A percentile compares a stretch with the other conserved stretches of the same genome.
phyloP scores from a whole-genome alignment of 768 basidiomycete genomes.

The Lactarius hatsudake region DNA sequence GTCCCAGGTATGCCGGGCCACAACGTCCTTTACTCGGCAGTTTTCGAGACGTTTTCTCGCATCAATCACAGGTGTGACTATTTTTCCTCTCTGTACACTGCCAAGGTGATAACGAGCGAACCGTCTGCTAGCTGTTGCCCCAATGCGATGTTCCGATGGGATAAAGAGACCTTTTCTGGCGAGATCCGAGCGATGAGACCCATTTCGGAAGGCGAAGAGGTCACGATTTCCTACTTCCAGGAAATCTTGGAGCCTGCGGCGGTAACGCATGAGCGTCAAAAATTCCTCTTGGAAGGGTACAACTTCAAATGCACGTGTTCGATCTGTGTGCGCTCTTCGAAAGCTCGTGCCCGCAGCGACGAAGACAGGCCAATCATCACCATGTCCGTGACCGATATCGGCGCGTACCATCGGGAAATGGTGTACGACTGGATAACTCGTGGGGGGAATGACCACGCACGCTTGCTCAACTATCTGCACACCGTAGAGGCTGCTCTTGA shows the following conservation, averaged over 20 bases:
- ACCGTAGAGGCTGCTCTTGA: not conserved
- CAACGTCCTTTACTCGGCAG: slow-evolving; percentile 28
- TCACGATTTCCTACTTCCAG: slow-evolving; percentile 34
- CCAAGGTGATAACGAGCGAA: slow-evolving; percentile 7
- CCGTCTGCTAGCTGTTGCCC: slow-evolving; percentile 31
- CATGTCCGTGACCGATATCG: not conserved
- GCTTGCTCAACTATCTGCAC: slow-evolving; percentile 1
- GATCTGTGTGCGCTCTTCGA: slow-evolving; percentile 31
- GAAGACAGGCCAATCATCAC: slow-evolving; percentile 8
- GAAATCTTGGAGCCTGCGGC: slow-evolving; percentile 3
- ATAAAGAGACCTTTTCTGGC: slow-evolving; percentile 33
- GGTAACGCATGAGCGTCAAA: slow-evolving; percentile 30
- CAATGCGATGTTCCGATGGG: slow-evolving; percentile 29
- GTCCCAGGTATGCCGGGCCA: slow-evolving; percentile 16
- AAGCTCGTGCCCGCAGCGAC: slow-evolving; percentile 20
- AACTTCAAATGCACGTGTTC: slow-evolving; percentile 36
- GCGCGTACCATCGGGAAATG: slow-evolving; percentile 11
- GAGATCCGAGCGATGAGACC: slow-evolving; percentile 32
- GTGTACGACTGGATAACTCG: slow-evolving; percentile 7
- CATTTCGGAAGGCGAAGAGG: slow-evolving; percentile 36
- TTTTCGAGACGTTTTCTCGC: slow-evolving; percentile 30
- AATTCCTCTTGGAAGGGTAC: slow-evolving; percentile 31
- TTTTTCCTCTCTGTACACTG: not conserved
- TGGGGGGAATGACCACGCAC: slow-evolving; percentile 2
- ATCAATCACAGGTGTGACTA: slow-evolving; percentile 25